A percentile compares a stretch with the other conserved stretches of the same genome.
phyloP scores from a whole-genome alignment of 345 rosid genomes.

The Linum usitatissimum region DNA sequence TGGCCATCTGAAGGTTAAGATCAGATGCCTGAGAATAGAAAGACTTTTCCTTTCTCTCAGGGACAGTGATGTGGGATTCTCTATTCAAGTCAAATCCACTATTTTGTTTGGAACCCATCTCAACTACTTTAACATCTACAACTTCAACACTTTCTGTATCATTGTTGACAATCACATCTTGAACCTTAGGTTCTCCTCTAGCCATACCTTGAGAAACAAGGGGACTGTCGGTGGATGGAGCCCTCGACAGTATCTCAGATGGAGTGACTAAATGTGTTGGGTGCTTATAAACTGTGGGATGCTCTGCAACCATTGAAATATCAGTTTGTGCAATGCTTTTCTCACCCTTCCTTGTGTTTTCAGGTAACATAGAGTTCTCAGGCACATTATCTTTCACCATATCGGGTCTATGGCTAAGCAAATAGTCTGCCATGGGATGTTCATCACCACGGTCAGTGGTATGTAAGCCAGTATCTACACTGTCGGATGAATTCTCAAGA shows the following conservation, averaged over 20 bases:
- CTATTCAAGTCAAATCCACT: slow-evolving; percentile 12
- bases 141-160: slow-evolving; percentile 10
- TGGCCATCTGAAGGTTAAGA: slow-evolving; percentile 24
- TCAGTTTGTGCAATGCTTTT: slow-evolving; percentile 14
- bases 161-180: slow-evolving; percentile 13
- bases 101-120: slow-evolving; percentile 2
- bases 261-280: slow-evolving; percentile 26
- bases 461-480: slow-evolving; percentile 22
- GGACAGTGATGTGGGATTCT: slow-evolving; percentile 8
- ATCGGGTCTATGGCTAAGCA: slow-evolving; percentile 11
- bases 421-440: slow-evolving; percentile 16
- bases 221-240: slow-evolving; percentile 25
- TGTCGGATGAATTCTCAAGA: slow-evolving; percentile 22
- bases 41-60: slow-evolving; percentile 18
- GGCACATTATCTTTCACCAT: slow-evolving; percentile 5
- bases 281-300: slow-evolving; percentile 18
- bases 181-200: slow-evolving; percentile 10
- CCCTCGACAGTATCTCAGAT: slow-evolving; percentile 15
- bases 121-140: slow-evolving; percentile 21
- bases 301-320: slow-evolving; percentile 6
- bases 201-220: slow-evolving; percentile 30
- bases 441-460: slow-evolving; percentile 23
- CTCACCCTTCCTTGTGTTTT: slow-evolving; percentile 10
- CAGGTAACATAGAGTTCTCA: slow-evolving; percentile 28
- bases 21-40: slow-evolving; percentile 24